Base-by-base conservation (phyloP, 73 alveolate genomes). In the Symbiodinium natans region DNA sequence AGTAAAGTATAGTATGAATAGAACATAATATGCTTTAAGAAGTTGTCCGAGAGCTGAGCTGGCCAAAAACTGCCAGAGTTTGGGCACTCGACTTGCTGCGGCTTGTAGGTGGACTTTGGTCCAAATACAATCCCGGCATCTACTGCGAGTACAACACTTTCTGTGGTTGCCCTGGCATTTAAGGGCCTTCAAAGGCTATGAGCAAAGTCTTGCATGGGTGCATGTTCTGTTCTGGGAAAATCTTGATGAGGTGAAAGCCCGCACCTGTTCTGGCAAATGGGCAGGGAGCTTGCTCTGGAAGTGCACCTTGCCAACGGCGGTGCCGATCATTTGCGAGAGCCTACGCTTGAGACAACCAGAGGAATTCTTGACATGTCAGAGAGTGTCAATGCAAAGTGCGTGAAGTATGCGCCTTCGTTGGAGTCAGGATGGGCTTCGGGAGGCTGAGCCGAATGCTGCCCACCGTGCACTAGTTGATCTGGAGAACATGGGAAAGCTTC, bases 201-300 rank as follows among this genome's bases (percentile, higher is more conserved):
- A 6, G 59, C 59, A 46, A 9, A 13, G 59, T 46, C 21, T n/a
- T n/a, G n/a, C n/a, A n/a, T n/a, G n/a, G n/a, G n/a, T n/a, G n/a
- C n/a, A n/a, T n/a, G n/a, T n/a, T n/a, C n/a, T n/a, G n/a, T n/a
- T n/a, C n/a, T n/a, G n/a, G n/a, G n/a, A n/a, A n/a, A n/a, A n/a
- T n/a, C n/a, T n/a, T n/a, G n/a, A n/a, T n/a, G 46, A 86, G 94
- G 94, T 31, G 83, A 54, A 36, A 21, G 36, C n/a, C 94, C 94
- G 6, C 94, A 86, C 31, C 94, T 86, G 40, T 86, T 86, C 83
- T 86, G 94, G 94, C 94, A 86, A 29, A 86, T 86, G 94, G 94
- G 94, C 39, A 52, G 94, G 10, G 94, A 86, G 41, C 41, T 86
- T 77, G 94, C 94, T 3, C 59, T 86, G 56, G 94, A 86, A 31